These are phyloP conservation scores for Xylaria acuta DNA, from an alignment of 495 filamentous ascomycete species.

Conservation along the genomic window DNA sequence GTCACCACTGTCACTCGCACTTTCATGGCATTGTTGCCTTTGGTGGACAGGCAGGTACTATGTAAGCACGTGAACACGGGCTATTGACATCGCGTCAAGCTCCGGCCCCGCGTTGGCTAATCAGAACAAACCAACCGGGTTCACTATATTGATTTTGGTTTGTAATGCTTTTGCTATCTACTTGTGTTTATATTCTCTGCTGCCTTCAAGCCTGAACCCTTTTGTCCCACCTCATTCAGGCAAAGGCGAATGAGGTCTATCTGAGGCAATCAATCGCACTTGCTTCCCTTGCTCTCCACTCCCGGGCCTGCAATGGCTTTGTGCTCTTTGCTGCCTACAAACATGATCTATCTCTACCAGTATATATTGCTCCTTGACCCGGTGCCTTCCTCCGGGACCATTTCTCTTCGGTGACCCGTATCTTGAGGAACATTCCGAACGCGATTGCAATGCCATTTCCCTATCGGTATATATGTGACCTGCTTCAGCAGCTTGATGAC, in stretches of 20 bases:
- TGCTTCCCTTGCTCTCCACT: background rate
- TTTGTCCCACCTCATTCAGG: background rate
- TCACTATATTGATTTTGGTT: too few species aligned
- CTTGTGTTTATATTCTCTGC: background rate
- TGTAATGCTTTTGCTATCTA: too few species aligned
- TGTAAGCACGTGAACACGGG: slow-evolving; percentile 16
- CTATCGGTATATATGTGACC: slow-evolving; percentile 41
- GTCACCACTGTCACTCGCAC: background rate
- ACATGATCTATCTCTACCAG: slow-evolving; percentile 4
- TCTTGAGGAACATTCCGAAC: background rate
- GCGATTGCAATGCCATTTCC: slow-evolving; percentile 38
- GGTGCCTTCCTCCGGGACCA: background rate
- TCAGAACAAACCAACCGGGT: slow-evolving; percentile 7
- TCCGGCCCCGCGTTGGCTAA: slow-evolving; percentile 21
- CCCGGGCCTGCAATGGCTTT: background rate
- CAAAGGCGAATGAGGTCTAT: background rate
- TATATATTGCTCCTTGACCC: slow-evolving; percentile 6
- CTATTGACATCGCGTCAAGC: slow-evolving; percentile 24
- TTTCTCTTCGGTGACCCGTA: background rate
- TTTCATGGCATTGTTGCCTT: background rate
- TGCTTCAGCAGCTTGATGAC: slow-evolving; percentile 46
- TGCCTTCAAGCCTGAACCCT: background rate
- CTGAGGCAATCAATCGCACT: background rate
- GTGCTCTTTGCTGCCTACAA: slow-evolving; percentile 19
- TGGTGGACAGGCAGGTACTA: background rate